phyloP scores from a whole-genome alignment of 2,329 filamentous ascomycete genomes.

The Podosphaera leucotricha region DNA sequence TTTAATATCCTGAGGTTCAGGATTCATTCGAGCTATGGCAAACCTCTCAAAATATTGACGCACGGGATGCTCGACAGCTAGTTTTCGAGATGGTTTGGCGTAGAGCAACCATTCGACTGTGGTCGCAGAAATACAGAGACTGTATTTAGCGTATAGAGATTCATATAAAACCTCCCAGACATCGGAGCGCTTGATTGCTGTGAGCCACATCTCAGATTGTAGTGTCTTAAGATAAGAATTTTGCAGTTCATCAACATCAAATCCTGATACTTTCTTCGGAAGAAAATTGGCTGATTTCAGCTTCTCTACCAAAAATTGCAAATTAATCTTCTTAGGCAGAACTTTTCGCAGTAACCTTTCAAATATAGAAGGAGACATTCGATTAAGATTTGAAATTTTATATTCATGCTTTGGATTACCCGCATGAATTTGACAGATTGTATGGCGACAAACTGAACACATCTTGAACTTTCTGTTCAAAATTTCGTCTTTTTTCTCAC shows the following conservation, averaged over 20 bases:
- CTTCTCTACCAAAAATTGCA: conserved; percentile 5
- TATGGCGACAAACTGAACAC: conserved; percentile 29
- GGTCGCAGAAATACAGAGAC: conserved; percentile 17
- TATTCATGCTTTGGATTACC: conserved; percentile 24
- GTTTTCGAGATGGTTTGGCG: conserved; percentile 14
- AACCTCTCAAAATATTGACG: conserved; percentile 18
- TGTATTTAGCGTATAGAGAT: conserved; percentile 17
- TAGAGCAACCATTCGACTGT: conserved; percentile 24
- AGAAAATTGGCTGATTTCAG: not conserved
- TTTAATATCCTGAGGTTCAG: conserved; percentile 14
- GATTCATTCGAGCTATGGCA: conserved; percentile 24
- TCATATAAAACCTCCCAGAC: conserved; percentile 22
- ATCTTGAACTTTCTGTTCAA: conserved; percentile 19
- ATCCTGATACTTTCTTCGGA: not conserved
- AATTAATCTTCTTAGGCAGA: conserved; percentile 20
- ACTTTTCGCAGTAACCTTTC: conserved; percentile 19
- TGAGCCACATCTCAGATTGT: conserved; percentile 15
- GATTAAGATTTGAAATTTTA: conserved; percentile 4
- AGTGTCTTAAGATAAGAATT: conserved; percentile 10
- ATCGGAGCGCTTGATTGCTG: conserved; percentile 14
- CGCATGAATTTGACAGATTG: conserved; percentile 26
- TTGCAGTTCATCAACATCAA: not conserved
- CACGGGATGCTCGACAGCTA: conserved; percentile 10
- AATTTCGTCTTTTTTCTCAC: conserved; percentile 25
- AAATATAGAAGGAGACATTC: conserved; percentile 21